phyloP scores from a whole-genome alignment of 768 basidiomycete genomes.

The Tricholoma saponaceum region DNA sequence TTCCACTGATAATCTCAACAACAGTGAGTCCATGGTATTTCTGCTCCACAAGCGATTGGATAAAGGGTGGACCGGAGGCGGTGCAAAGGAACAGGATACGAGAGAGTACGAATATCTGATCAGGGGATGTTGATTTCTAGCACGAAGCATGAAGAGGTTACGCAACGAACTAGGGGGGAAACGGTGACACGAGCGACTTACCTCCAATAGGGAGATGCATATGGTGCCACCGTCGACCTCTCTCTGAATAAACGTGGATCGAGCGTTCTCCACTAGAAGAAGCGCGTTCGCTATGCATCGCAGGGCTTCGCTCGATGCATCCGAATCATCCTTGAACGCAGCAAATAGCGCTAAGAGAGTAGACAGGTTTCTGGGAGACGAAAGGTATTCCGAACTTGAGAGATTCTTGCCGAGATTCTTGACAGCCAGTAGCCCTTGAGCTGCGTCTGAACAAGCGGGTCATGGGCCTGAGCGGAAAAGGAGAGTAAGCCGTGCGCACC shows the following conservation, averaged over 20 bases:
- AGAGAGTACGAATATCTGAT: conserved; percentile 69
- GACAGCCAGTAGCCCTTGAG: conserved; percentile 62
- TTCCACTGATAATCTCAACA: conserved; percentile 55
- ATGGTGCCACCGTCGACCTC: conserved; percentile 62
- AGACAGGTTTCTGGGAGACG: conserved; percentile 50
- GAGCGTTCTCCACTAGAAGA: conserved; percentile 61
- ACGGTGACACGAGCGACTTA: conserved; percentile 22
- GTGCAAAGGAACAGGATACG: conserved; percentile 77
- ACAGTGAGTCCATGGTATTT: conserved; percentile 55
- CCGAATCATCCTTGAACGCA: conserved; percentile 51
- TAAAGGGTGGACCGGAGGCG: conserved; percentile 45
- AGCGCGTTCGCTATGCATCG: conserved; percentile 79
- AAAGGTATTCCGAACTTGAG: conserved; percentile 60
- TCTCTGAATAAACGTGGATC: conserved; percentile 50
- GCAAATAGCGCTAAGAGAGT: conserved; percentile 48
- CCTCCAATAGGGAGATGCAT: conserved; percentile 57
- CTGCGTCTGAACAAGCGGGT: conserved; percentile 46
- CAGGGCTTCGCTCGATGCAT: conserved; percentile 66
- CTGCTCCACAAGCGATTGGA: conserved; percentile 61
- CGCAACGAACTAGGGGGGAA: not conserved
- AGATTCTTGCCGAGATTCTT: conserved; percentile 74
- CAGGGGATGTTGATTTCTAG: conserved; percentile 59
- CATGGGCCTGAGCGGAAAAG: not conserved
- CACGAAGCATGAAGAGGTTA: conserved; percentile 7
- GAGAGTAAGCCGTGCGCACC: conserved; percentile 35